These are phyloP conservation scores for Beauveria scarabaeidicola DNA, from an alignment of 2,329 filamentous ascomycete species.

Conservation along the genomic window DNA sequence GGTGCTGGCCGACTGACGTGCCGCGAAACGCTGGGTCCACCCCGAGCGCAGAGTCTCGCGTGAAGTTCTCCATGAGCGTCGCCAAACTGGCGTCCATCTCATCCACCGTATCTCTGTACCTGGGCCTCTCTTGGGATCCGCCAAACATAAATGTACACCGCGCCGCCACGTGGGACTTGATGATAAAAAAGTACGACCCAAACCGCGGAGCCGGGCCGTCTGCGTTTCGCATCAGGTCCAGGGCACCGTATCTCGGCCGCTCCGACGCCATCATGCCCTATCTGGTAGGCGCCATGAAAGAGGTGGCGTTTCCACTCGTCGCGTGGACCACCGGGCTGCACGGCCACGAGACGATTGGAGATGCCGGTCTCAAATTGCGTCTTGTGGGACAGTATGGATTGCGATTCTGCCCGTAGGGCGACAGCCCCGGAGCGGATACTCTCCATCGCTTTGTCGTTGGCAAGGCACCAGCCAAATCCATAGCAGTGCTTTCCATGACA, in stretches of 20 bases:
- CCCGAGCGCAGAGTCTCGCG: slow-evolving; percentile 14
- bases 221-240: slow-evolving; percentile 14
- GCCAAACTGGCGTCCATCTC: slow-evolving; percentile 15
- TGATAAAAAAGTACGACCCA: slow-evolving; percentile 16
- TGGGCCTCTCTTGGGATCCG: slow-evolving; percentile 14
- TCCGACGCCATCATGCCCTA: not conserved
- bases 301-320: slow-evolving; percentile 13
- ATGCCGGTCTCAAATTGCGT: slow-evolving; percentile 17
- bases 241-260: slow-evolving; percentile 16
- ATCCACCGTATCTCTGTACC: slow-evolving; percentile 13
- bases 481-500: not conserved
- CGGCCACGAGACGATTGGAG: slow-evolving; percentile 15
- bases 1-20: slow-evolving; percentile 7
- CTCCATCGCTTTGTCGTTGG: not conserved
- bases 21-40: slow-evolving; percentile 14
- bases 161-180: slow-evolving; percentile 11
- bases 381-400: not conserved
- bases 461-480: not conserved
- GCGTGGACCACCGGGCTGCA: slow-evolving; percentile 8
- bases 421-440: not conserved
- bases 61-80: slow-evolving; percentile 16
- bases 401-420: not conserved
- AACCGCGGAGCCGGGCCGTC: slow-evolving; percentile 16
- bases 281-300: not conserved
- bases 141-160: slow-evolving; percentile 16